These are phyloP conservation scores for Hevea brasiliensis DNA, from an alignment of 345 rosid species.

Conservation along the genomic window DNA sequence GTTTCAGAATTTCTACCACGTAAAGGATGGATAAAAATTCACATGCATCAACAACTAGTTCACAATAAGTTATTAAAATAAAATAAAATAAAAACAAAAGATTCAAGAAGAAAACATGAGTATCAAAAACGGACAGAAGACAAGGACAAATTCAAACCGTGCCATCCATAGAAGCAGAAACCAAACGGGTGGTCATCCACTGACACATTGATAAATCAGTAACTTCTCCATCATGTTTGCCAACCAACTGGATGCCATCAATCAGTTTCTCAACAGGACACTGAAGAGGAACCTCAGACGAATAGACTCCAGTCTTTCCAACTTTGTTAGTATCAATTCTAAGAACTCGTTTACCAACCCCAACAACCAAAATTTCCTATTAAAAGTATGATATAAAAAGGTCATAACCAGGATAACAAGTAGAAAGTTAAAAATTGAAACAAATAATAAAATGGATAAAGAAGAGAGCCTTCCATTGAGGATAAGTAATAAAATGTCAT, in stretches of 20 bases:
- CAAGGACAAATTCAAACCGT: conserved; percentile 51
- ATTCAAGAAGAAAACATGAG: not conserved
- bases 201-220: conserved; percentile 99
- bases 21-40: not conserved
- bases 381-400: not conserved
- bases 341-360: conserved; percentile 66
- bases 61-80: not conserved
- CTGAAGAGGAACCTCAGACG: conserved; percentile 71
- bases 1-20: not conserved
- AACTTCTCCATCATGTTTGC: conserved; percentile 87
- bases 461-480: not conserved
- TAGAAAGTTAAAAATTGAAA: not conserved
- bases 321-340: conserved; percentile 74
- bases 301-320: conserved; percentile 55
- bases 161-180: conserved; percentile 88
- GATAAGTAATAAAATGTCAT: conserved; percentile 17
- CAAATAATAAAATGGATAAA: not conserved
- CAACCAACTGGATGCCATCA: conserved; percentile 79
- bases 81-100: not conserved
- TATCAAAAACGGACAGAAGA: conserved; percentile 2
- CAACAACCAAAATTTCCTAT: conserved; percentile 83
- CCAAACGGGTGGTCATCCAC: conserved; percentile 66
- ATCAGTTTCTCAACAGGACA: conserved; percentile 64
- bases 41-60: not conserved
- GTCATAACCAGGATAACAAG: conserved; percentile 1